Evolutionary conservation across 2,329 filamentous ascomycete genomes (phyloP).

Genomic region (Calonectria ilicicola): DNA sequence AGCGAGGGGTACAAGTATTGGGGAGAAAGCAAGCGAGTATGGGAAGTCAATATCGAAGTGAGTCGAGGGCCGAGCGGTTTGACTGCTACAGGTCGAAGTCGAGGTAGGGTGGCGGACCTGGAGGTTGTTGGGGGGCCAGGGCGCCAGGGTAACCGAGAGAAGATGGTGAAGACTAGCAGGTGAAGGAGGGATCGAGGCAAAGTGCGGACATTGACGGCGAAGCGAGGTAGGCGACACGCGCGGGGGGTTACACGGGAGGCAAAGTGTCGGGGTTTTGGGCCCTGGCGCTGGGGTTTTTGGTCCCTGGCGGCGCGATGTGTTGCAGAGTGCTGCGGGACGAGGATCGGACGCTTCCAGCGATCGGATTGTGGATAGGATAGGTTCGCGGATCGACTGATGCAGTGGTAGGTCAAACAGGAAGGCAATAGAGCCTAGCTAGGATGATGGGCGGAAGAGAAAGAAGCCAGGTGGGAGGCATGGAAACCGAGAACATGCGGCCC

Average conservation of each 20-base stretch:
- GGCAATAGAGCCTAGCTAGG: background rate
- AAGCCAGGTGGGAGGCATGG: background rate
- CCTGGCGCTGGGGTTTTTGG: slow-evolving; percentile 3
- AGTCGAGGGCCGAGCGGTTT: background rate
- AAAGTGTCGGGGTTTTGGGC: background rate
- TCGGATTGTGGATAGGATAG: background rate
- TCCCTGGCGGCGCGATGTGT: slow-evolving; percentile 16
- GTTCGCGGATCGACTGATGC: slow-evolving; percentile 9
- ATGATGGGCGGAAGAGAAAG: background rate
- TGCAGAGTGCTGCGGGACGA: slow-evolving; percentile 10
- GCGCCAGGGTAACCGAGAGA: slow-evolving; percentile 5
- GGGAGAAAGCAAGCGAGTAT: background rate
- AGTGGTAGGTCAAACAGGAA: background rate
- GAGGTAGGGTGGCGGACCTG: background rate
- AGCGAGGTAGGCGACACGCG: slow-evolving; percentile 13
- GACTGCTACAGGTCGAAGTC: background rate
- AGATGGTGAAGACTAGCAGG: slow-evolving; percentile 16
- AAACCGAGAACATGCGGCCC: background rate
- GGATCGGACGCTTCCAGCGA: slow-evolving; percentile 16
- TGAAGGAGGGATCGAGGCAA: slow-evolving; percentile 18
- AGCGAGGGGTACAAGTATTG: background rate
- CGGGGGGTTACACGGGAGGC: slow-evolving; percentile 16
- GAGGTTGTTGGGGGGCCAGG: background rate
- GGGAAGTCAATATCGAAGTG: background rate
- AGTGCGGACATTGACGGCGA: slow-evolving; percentile 14